Base-by-base conservation (phyloP, 1,284 basidiomycete genomes). In the Phenoliferia sp. region DNA sequence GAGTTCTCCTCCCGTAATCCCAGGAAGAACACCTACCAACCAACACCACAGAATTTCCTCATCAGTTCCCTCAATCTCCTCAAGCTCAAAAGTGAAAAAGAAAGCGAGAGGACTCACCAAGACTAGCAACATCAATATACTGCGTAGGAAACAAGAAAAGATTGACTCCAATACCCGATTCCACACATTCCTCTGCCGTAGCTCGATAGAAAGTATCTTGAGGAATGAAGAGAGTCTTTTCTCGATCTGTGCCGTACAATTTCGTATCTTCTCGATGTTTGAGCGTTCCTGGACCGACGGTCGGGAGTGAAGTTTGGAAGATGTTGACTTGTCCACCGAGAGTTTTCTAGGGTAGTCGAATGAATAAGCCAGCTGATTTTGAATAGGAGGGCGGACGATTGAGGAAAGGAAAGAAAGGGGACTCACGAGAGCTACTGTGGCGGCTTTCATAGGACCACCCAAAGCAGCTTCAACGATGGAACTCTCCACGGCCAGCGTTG, bases 161-260 rank as follows among this genome's bases (percentile, higher is more conserved):
- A 77, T 88, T 94, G 69, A 97, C 87, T 1, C 93, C 95, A 48
- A 99, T 85, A 22, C 96, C 96, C 62, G 89, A 87, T 70, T 93
- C 88, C 3, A 89, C 90, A 73, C 91, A 90, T 77, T 95, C 90
- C 74, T 94, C 91, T 2, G 88, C 94, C 1, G 92, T 84, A 10
- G 88, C 85, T 48, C 85, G 84, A 90, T 95, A 99, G 59, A 85
- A 84, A 4, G 85, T 82, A 71, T 88, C 86, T 35, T 90, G 87
- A 5, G 94, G 87, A 19, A 82, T 78, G 77, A 92, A 97, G 19
- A 97, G 82, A 0, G 83, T 83, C 76, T 86, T 87, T 79, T 99
- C 95, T 79, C 94, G 93, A 74, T 94, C 89, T 0, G 93, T 92
- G 60, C 91, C 90, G 73, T 90, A 90, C n/a, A 90, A 73, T 29